These are phyloP conservation scores for Speleostelium caveatum DNA, from an alignment of 78 protist genomes.

Conservation along the genomic window DNA sequence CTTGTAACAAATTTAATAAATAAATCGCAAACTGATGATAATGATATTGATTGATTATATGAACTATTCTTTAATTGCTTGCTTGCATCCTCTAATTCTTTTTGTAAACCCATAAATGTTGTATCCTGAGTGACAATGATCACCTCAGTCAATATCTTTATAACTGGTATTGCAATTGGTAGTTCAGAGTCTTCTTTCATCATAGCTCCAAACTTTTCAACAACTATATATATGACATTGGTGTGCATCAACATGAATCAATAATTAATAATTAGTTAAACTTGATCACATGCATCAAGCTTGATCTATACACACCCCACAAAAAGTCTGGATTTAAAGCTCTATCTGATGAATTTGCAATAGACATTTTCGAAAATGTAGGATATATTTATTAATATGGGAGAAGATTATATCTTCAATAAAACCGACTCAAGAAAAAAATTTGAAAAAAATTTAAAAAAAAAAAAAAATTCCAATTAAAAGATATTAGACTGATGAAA, in stretches of 20 bases:
- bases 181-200: slow-evolving; percentile 54
- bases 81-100: slow-evolving; percentile 75
- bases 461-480: too few species aligned
- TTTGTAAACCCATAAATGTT: slow-evolving; percentile 86
- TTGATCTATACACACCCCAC: neutral
- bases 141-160: slow-evolving; percentile 76
- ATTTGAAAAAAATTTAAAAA: too few species aligned
- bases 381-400: too few species aligned
- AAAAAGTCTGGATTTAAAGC: neutral
- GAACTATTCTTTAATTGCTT: slow-evolving; percentile 25
- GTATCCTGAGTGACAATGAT: slow-evolving; percentile 60
- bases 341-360: too few species aligned
- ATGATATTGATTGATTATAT: slow-evolving; percentile 70
- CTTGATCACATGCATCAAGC: too few species aligned
- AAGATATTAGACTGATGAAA: too few species aligned
- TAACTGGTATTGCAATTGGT: slow-evolving; percentile 73
- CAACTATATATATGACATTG: slow-evolving; percentile 64
- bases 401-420: too few species aligned
- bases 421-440: too few species aligned
- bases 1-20: slow-evolving; percentile 86
- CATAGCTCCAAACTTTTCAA: slow-evolving; percentile 19
- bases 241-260: too few species aligned
- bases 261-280: too few species aligned
- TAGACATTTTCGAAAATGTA: too few species aligned
- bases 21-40: slow-evolving; percentile 86